Evolutionary conservation across 805 yeast genomes (phyloP), one percentile per base, ranked within the genome.

Genomic region (Sugiyamaella valdiviana): DNA sequence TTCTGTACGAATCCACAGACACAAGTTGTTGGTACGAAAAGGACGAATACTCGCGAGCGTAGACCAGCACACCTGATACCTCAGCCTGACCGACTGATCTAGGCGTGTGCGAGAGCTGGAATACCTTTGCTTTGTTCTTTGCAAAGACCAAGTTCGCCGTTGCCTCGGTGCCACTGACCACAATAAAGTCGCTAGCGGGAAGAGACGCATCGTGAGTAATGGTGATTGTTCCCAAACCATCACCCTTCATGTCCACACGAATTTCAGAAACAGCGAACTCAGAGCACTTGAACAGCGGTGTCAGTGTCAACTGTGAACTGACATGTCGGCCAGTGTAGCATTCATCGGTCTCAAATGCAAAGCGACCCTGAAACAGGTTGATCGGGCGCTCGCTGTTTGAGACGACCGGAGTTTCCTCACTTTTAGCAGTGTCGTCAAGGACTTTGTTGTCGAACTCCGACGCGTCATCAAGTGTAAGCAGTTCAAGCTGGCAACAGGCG

Each of bases 21-120:
- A 26, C 32, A 3, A 26, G 32, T 15, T 41, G 44, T 41, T 41
- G 38, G 16, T 23, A 24, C 2, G 26, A 23, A 40, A 49, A 49
- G 2, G 14, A 14, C 2, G 44, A 42, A 24, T 40, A 32, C 9
- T 36, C 29, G 21, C 46, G 15, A 3, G 32, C 32, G 15, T 49
- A 42, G 20, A 45, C 14, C 5, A 29, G 32, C 9, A 36, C 26
- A 10, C 49, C 43, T 15, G 24, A 44, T 16, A 60, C 42, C 39
- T 49, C 46, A 7, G 58, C 45, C 17, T 59, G 60, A 15, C 66
- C 67, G 1, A 59, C 56, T 19, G 54, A 57, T 12, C 53, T 46
- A 1, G 65, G 60, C 6, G 54, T 41, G 7, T 56, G 45, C 3
- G 48, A 42, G 23, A 63, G 39, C 51, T 66, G 61, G 48, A 66